A percentile compares a stretch with the other conserved stretches of the same genome.
These are phyloP conservation scores for Rhododendron kiyosumense DNA, from an alignment of 148 eudicot genomes.

Conservation along the genomic window DNA sequence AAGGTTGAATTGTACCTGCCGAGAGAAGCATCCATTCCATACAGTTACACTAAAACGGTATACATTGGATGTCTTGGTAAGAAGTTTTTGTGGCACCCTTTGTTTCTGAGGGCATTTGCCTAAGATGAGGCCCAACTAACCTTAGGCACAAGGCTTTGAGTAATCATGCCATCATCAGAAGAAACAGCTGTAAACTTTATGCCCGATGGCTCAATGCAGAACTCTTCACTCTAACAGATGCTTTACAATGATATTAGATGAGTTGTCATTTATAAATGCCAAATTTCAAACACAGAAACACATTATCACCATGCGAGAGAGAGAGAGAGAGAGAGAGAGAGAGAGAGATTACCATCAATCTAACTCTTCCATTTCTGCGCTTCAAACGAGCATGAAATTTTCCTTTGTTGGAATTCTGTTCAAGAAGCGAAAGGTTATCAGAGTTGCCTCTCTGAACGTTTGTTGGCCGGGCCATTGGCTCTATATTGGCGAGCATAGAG, in stretches of 20 bases:
- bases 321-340: not conserved
- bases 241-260: slow-evolving; percentile 10
- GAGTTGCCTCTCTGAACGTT: slow-evolving; percentile 34
- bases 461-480: slow-evolving; percentile 31
- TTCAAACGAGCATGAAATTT: slow-evolving; percentile 65
- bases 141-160: slow-evolving; percentile 82
- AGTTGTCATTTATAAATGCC: slow-evolving; percentile 1
- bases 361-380: slow-evolving; percentile 94
- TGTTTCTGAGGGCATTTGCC: not conserved
- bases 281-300: not conserved
- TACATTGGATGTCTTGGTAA: not conserved
- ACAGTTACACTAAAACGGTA: not conserved
- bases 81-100: not conserved
- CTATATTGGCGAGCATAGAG: slow-evolving; percentile 64
- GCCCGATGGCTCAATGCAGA: slow-evolving; percentile 52
- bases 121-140: slow-evolving; percentile 28
- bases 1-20: slow-evolving; percentile 89
- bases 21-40: not conserved
- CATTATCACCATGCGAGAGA: not conserved
- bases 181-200: slow-evolving; percentile 54
- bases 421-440: slow-evolving; percentile 39
- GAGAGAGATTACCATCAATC: slow-evolving; percentile 40
- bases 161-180: slow-evolving; percentile 45
- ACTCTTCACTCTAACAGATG: slow-evolving; percentile 56
- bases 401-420: slow-evolving; percentile 51